A percentile compares a stretch with the other conserved stretches of the same genome.
phyloP scores from a whole-genome alignment of 1,284 basidiomycete species.

The Microbotryum violaceum region DNA sequence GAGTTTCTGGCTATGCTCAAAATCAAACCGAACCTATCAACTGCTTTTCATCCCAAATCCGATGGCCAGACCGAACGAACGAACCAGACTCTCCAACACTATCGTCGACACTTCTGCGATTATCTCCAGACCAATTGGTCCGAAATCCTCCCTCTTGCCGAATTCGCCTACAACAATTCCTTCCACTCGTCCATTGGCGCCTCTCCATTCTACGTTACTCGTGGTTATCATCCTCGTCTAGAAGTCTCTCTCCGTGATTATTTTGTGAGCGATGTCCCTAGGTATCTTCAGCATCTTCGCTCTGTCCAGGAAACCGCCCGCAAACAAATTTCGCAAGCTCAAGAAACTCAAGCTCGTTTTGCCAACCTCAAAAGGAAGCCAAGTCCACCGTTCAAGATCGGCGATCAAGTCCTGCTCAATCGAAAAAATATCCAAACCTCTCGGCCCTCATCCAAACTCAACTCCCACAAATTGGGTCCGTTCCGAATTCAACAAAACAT shows the following conservation, averaged over 20 bases:
- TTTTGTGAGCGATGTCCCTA: not conserved
- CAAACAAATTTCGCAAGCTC: not conserved
- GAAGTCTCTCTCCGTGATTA: not conserved
- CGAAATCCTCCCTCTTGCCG: constrained; percentile 28
- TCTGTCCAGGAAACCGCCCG: not conserved
- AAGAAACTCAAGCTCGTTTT: not conserved
- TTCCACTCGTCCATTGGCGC: constrained; percentile 28
- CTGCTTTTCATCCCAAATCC: constrained; percentile 33
- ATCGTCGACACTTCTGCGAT: constrained; percentile 22
- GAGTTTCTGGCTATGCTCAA: constrained; percentile 23
- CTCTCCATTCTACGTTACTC: constrained; percentile 26
- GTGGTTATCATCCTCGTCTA: not conserved
- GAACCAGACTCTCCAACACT: constrained; percentile 47
- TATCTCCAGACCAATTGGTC: constrained; percentile 33
- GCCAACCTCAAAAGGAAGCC: not conserved
- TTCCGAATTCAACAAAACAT: constrained; percentile 39
- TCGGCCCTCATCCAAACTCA: constrained; percentile 44
- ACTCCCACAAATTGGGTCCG: constrained; percentile 42
- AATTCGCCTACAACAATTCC: constrained; percentile 35
- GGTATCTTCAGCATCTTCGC: not conserved
- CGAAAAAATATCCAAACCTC: constrained; percentile 42
- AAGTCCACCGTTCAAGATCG: not conserved
- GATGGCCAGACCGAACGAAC: constrained; percentile 43
- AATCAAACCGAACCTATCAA: constrained; percentile 35
- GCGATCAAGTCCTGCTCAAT: not conserved